These are phyloP conservation scores for Phialophora expanda DNA, from an alignment of 2,329 filamentous ascomycete species.

Conservation along the genomic window DNA sequence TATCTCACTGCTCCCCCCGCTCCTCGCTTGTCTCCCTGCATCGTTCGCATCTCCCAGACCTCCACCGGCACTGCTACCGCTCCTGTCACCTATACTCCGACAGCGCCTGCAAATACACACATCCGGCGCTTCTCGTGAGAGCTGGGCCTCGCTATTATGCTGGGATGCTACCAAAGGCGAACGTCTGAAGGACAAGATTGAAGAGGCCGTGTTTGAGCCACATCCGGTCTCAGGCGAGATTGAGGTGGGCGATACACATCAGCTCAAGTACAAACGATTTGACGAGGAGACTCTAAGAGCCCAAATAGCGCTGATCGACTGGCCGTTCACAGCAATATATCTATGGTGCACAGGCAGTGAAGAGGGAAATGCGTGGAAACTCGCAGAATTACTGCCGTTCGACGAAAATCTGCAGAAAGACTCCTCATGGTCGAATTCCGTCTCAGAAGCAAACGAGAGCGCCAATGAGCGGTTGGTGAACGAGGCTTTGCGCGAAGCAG, in stretches of 20 bases:
- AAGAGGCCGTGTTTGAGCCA: slow-evolving; percentile 62
- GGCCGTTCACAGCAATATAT: slow-evolving; percentile 61
- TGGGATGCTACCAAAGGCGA: slow-evolving; percentile 62
- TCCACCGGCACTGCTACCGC: slow-evolving; percentile 64
- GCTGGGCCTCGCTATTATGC: slow-evolving; percentile 65
- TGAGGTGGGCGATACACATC: slow-evolving; percentile 63
- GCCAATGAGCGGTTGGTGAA: slow-evolving; percentile 46
- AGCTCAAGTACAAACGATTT: slow-evolving; percentile 62
- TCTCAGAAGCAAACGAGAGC: slow-evolving; percentile 61
- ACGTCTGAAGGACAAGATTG: slow-evolving; percentile 59
- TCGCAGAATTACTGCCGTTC: slow-evolving; percentile 63
- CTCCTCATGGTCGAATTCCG: slow-evolving; percentile 58
- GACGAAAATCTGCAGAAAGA: slow-evolving; percentile 57
- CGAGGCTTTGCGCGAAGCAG: slow-evolving; percentile 46
- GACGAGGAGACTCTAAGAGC: slow-evolving; percentile 67
- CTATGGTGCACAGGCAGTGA: slow-evolving; percentile 66
- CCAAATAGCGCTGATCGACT: slow-evolving; percentile 60
- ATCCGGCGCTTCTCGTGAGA: slow-evolving; percentile 51
- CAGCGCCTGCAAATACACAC: slow-evolving; percentile 65
- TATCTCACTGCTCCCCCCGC: slow-evolving; percentile 63
- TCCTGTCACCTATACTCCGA: slow-evolving; percentile 67
- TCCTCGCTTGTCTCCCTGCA: slow-evolving; percentile 67
- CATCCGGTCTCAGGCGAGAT: slow-evolving; percentile 70
- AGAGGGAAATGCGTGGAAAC: slow-evolving; percentile 61
- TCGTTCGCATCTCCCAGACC: slow-evolving; percentile 64